Evolutionary conservation across 345 rosid genomes (phyloP), one percentile per base, ranked within the genome.

Genomic region (Acer saccharum): DNA sequence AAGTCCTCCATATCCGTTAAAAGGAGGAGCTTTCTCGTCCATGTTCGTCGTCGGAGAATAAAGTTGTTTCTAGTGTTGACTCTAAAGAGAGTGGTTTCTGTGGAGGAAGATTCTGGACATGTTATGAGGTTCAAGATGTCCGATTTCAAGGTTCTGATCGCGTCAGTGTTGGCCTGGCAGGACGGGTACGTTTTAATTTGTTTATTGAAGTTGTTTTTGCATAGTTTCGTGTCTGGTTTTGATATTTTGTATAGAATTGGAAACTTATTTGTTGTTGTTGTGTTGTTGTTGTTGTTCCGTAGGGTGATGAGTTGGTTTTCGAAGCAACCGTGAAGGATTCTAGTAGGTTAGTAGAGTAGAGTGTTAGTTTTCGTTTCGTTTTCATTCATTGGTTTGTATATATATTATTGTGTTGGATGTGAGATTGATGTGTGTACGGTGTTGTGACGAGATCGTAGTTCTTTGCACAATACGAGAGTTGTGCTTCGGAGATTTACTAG

Each of bases 291-390:
- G n/a, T n/a, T n/a, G n/a, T n/a, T n/a, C n/a, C n/a, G n/a, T 79
- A 95, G 98, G 91, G 91, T 1, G 97, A 95, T 81, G 98, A 95
- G 84, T 84, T 90, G 20, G 91, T 93, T 64, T 93, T 86, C 77
- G 98, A 95, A 88, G 99, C 97, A 74, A 71, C 87, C 58, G 96
- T 92, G 66, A 88, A 86, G 79, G 89, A 91, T 83, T 77, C 91
- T 39, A 77, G 77, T 68, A 93, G 98, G 99, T 93, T 72, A 60
- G 64, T 20, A 21, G 50, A 2, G 50, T 46, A 35, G 39, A 35
- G 39, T 35, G 39, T 35, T 35, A 35, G 39, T 35, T 10, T 20
- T 58, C 71, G 85, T 75, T n/a, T 58, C 64, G 23, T 1, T 46
- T 44, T 46, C 60, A 18, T 21, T 54, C n/a, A 4, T 71, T 32